phyloP scores from a whole-genome alignment of 805 yeast genomes.

The Saccharomyces mikatae region DNA sequence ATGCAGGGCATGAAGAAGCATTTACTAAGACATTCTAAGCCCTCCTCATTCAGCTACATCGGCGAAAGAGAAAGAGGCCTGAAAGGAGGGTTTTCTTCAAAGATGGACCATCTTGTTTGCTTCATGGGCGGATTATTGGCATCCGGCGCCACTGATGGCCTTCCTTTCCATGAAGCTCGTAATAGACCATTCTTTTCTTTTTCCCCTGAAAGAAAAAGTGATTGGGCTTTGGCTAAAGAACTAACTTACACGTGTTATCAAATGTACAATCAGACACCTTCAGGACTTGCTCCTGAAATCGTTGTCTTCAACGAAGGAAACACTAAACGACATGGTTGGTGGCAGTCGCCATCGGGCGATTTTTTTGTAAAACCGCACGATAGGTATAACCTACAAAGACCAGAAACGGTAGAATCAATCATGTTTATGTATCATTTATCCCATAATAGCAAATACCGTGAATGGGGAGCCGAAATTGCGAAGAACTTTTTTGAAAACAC shows the following conservation, averaged over 20 bases:
- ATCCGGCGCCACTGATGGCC: slow-evolving; percentile 80
- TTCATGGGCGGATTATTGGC: slow-evolving; percentile 86
- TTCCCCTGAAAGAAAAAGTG: slow-evolving; percentile 50
- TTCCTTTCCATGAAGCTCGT: slow-evolving; percentile 46
- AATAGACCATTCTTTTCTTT: slow-evolving; percentile 54
- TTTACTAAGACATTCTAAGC: slow-evolving; percentile 51
- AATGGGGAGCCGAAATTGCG: slow-evolving; percentile 87
- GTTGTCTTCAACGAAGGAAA: slow-evolving; percentile 63
- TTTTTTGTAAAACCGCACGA: slow-evolving; percentile 64
- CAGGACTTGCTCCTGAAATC: slow-evolving; percentile 85
- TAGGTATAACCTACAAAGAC: slow-evolving; percentile 80
- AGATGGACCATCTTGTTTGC: slow-evolving; percentile 91
- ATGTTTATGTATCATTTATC: slow-evolving; percentile 75
- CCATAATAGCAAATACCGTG: slow-evolving; percentile 69
- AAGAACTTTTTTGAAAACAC: slow-evolving; percentile 58
- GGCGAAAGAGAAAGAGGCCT: slow-evolving; percentile 74
- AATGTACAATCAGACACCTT: slow-evolving; percentile 66
- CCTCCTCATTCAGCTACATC: slow-evolving; percentile 55
- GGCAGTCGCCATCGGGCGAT: slow-evolving; percentile 39
- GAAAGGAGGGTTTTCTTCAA: slow-evolving; percentile 46
- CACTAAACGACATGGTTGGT: slow-evolving; percentile 11
- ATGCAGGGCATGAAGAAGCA: slow-evolving; percentile 69
- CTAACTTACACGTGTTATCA: slow-evolving; percentile 74
- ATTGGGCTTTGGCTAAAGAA: slow-evolving; percentile 63
- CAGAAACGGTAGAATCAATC: slow-evolving; percentile 87